Evolutionary conservation across 805 yeast genomes (phyloP).

Genomic region (Lipomyces chichibuensis): DNA sequence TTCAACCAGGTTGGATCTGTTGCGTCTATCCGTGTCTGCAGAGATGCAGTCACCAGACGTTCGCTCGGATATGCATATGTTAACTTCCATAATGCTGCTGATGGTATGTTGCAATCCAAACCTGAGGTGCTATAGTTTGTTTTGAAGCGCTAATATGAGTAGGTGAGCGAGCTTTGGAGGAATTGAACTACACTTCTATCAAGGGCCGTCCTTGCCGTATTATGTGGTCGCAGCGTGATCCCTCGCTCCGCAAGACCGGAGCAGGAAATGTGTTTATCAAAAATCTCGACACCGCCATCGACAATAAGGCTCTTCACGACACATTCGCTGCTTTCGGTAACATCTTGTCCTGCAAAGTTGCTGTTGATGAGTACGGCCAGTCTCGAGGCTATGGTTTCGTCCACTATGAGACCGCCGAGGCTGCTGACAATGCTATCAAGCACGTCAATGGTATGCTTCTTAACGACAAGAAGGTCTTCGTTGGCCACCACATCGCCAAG

Average conservation of each 20-base stretch:
- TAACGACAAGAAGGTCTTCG: slow-evolving; percentile 93
- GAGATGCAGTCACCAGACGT: slow-evolving; percentile 95
- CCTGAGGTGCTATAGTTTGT: not conserved
- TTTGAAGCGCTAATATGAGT: not conserved
- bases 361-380: slow-evolving; percentile 86
- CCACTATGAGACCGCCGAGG: slow-evolving; percentile 89
- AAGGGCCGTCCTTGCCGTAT: slow-evolving; percentile 97
- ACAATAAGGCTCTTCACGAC: slow-evolving; percentile 97
- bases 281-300: slow-evolving; percentile 97
- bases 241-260: slow-evolving; percentile 90
- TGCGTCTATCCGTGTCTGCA: slow-evolving; percentile 96
- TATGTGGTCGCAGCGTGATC: slow-evolving; percentile 99
- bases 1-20: slow-evolving; percentile 95
- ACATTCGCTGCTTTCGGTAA: slow-evolving; percentile 96
- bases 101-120: slow-evolving; percentile 53
- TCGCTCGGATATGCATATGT: slow-evolving; percentile 98
- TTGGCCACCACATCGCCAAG: slow-evolving; percentile 89
- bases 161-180: slow-evolving; percentile 83
- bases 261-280: slow-evolving; percentile 96
- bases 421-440: slow-evolving; percentile 93
- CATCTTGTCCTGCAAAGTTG: slow-evolving; percentile 95
- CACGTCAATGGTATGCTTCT: slow-evolving; percentile 97
- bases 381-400: slow-evolving; percentile 98
- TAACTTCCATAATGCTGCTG: slow-evolving; percentile 85
- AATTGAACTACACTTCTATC: slow-evolving; percentile 89